Evolutionary conservation across 2,329 filamentous ascomycete species (phyloP).

Genomic region (Penicillium nordicum): DNA sequence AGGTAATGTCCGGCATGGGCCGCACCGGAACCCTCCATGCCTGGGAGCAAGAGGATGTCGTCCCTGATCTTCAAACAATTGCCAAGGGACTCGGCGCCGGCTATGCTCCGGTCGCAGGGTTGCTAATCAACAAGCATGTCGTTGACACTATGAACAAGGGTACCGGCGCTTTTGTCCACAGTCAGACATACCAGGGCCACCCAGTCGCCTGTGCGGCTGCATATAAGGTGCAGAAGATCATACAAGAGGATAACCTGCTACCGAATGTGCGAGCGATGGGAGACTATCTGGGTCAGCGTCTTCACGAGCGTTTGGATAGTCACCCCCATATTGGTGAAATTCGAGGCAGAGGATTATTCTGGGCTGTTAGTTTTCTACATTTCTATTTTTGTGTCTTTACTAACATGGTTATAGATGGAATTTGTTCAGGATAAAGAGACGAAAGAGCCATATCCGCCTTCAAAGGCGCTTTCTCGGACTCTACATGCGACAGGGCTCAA

Average conservation of each 20-base stretch:
- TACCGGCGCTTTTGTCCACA: constrained; percentile 50
- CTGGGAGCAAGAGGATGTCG: constrained; percentile 54
- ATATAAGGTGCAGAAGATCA: constrained; percentile 51
- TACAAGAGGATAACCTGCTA: constrained; percentile 50
- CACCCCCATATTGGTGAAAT: constrained; percentile 53
- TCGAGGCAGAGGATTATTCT: constrained; percentile 54
- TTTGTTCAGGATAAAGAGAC: constrained; percentile 52
- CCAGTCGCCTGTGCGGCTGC: constrained; percentile 52
- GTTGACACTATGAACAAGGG: constrained; percentile 46
- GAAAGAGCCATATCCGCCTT: constrained; percentile 50
- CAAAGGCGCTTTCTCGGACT: constrained; percentile 41
- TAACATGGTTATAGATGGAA: constrained; percentile 44
- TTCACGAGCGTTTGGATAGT: constrained; percentile 42
- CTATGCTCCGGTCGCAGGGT: constrained; percentile 51
- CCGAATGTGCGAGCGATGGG: constrained; percentile 39
- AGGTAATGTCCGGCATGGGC: constrained; percentile 58
- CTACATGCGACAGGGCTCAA: constrained; percentile 47
- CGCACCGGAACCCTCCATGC: constrained; percentile 54
- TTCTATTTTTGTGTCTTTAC: neutral
- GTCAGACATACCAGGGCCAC: constrained; percentile 58
- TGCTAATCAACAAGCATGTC: constrained; percentile 49
- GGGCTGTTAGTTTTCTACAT: constrained; percentile 45
- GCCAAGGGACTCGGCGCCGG: constrained; percentile 57
- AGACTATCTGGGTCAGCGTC: constrained; percentile 30
- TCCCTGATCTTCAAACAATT: constrained; percentile 56